phyloP scores from a whole-genome alignment of 2,329 filamentous ascomycete genomes.

The Cladobotryum mycophilum region DNA sequence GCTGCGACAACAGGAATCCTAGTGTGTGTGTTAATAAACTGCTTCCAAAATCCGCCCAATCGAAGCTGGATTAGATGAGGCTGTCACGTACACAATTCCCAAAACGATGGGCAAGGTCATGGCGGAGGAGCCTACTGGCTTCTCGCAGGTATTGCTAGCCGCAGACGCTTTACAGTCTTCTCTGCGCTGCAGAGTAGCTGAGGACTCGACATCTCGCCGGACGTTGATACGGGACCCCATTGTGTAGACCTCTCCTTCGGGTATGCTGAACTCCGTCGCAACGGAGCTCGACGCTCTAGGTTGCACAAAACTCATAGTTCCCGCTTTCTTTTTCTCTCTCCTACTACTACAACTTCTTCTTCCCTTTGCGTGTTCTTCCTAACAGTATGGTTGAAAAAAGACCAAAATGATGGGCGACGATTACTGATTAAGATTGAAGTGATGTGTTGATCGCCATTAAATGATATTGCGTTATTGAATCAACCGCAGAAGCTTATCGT shows the following conservation, averaged over 20 bases:
- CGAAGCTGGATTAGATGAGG: not conserved
- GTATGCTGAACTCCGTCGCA: slow-evolving; percentile 13
- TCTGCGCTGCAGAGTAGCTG: slow-evolving; percentile 13
- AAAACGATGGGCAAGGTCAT: slow-evolving; percentile 61
- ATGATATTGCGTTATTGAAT: not conserved
- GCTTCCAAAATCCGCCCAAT: not conserved
- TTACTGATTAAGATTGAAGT: slow-evolving; percentile 8
- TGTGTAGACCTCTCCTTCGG: slow-evolving; percentile 14
- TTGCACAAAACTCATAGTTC: slow-evolving; percentile 8
- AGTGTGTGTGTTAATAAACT: slow-evolving; percentile 15
- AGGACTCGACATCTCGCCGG: slow-evolving; percentile 13
- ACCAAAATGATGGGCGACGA: slow-evolving; percentile 2
- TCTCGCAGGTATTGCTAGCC: slow-evolving; percentile 48
- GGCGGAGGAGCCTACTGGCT: slow-evolving; percentile 47
- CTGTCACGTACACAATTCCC: slow-evolving; percentile 59
- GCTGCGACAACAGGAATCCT: slow-evolving; percentile 73
- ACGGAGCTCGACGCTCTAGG: slow-evolving; percentile 6
- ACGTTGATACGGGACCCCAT: slow-evolving; percentile 24
- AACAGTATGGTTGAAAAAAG: slow-evolving; percentile 1
- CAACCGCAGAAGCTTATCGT: not conserved
- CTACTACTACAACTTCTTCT: not conserved
- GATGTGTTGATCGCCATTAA: slow-evolving; percentile 12
- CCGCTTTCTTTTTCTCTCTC: not conserved
- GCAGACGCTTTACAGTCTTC: slow-evolving; percentile 5
- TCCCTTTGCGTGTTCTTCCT: not conserved